Evolutionary conservation across 257 asterid genomes (phyloP), one percentile per base, ranked within the genome.

Genomic region (Ajuga chamaepitys): DNA sequence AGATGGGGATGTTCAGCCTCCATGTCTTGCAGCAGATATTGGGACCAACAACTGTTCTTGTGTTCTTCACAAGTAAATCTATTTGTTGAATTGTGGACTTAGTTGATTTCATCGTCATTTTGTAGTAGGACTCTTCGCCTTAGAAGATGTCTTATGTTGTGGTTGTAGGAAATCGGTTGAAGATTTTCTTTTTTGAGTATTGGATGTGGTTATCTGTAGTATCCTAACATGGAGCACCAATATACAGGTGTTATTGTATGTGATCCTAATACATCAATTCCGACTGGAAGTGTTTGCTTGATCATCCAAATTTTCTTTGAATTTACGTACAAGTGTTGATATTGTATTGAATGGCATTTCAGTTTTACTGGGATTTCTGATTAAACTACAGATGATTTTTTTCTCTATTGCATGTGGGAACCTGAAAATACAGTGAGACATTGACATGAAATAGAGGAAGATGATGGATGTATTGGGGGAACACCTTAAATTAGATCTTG

Each of bases 11-110:
- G 74, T 59, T 9, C 70, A 72, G 65, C 95, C 95, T 50, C 95
- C 95, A 55, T 94, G 99, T 63, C 91, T 88, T 58, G 96, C 93
- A 8, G 80, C 63, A 3, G 99, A 94, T 81, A 45, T 94, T 17
- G 99, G 97, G 61, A 72, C 38, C 35, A 59, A 45, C 13, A 90
- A 86, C 54, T 89, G 89, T 62, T 81, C 73, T 45, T 83, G 86
- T 63, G 72, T 70, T 62, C 63, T 75, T 53, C 89, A 83, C 74
- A 74, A 65, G 79, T 83, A 72, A 30, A 68, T 68, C 37, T 7
- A 25, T 67, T 53, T 51, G 70, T 68, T 42, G 20, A 38, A 30
- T 70, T 37, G 58, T 48, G 68, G 76, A 62, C 26, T 10, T 30
- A 17, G 46, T 58, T 48, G 51, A 18, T 40, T 42, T 51, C 22